A percentile compares a stretch with the other conserved stretches of the same genome.
phyloP scores from a whole-genome alignment of 2,329 filamentous ascomycete species.

The Colletotrichum simmondsii region DNA sequence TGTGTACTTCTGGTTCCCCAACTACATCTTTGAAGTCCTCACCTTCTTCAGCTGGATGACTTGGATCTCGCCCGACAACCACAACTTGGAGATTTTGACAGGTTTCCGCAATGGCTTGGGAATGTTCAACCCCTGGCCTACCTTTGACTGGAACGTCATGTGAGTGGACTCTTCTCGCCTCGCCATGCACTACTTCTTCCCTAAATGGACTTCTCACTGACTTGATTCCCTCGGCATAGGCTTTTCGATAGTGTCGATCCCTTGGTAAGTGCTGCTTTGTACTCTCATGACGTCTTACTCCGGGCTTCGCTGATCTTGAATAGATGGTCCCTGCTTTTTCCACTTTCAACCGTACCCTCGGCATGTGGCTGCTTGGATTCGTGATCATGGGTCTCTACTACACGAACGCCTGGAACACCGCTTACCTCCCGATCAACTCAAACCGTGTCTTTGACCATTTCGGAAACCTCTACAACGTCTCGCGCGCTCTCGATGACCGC shows the following conservation, averaged over 20 bases:
- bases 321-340: conserved; percentile 48
- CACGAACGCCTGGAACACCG: conserved; percentile 47
- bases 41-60: conserved; percentile 63
- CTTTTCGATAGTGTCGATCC: conserved; percentile 38
- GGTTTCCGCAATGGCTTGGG: conserved; percentile 52
- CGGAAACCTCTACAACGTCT: conserved; percentile 51
- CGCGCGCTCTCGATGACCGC: conserved; percentile 43
- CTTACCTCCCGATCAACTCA: conserved; percentile 53
- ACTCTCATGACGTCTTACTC: too few species aligned
- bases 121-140: conserved; percentile 55
- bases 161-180: background rate
- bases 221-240: background rate
- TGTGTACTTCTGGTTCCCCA: conserved; percentile 65
- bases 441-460: conserved; percentile 53
- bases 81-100: conserved; percentile 48
- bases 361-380: conserved; percentile 42
- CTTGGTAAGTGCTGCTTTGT: background rate
- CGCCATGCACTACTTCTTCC: background rate
- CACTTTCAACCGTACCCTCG: conserved; percentile 47
- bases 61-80: conserved; percentile 61
- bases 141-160: conserved; percentile 56
- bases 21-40: conserved; percentile 60
- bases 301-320: background rate
- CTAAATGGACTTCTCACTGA: background rate
- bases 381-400: conserved; percentile 45